Percentiles rank a stretch among this genome's conserved stretches.
These are phyloP conservation scores for Monilinia laxa DNA, from an alignment of 2,329 filamentous ascomycete species.

Conservation along the genomic window DNA sequence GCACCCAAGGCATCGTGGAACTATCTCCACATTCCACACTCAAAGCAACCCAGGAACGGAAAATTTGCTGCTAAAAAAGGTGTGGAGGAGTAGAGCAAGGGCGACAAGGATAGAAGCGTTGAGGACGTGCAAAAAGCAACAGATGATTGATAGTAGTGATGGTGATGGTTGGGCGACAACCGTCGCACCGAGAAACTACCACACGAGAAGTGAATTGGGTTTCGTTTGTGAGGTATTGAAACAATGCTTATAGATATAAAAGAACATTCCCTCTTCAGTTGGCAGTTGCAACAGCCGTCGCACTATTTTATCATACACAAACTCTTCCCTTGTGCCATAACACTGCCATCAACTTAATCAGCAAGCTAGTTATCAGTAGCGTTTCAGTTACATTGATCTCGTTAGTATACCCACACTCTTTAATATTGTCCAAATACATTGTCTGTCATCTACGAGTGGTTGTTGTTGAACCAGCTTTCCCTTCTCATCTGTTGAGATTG, in stretches of 20 bases:
- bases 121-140: constrained; percentile 38
- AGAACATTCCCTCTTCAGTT: constrained; percentile 9
- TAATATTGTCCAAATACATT: background rate
- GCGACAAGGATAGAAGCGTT: constrained; percentile 34
- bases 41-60: constrained; percentile 29
- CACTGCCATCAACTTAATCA: background rate
- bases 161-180: constrained; percentile 33
- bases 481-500: background rate
- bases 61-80: constrained; percentile 32
- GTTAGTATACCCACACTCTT: constrained; percentile 9
- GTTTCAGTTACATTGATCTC: background rate
- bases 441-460: background rate
- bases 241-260: constrained; percentile 19
- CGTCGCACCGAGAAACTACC: constrained; percentile 6
- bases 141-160: constrained; percentile 29
- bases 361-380: background rate
- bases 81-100: constrained; percentile 37
- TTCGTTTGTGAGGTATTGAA: constrained; percentile 12
- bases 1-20: constrained; percentile 32
- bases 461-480: background rate
- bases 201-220: constrained; percentile 12
- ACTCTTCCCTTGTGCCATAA: constrained; percentile 5
- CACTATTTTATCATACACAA: background rate
- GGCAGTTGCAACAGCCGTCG: constrained; percentile 10
- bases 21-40: constrained; percentile 32